Percentiles rank a stretch among this genome's conserved stretches.
Conservation (phyloP, 139 green algal species). For the Limnomonas spitsbergensis region DNA sequence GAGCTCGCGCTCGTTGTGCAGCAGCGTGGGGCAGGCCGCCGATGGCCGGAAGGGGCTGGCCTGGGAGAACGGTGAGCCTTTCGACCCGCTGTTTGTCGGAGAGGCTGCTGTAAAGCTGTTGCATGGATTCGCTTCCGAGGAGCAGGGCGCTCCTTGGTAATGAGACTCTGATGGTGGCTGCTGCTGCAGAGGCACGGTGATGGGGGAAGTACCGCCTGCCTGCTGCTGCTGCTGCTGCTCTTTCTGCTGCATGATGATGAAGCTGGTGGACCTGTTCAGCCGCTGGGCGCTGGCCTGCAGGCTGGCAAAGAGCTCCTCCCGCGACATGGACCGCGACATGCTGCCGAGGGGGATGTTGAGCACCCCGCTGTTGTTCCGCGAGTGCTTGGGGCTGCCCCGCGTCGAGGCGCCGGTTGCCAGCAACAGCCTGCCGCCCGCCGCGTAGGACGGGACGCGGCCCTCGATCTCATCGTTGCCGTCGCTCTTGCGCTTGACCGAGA, state of each 20-base stretch:
- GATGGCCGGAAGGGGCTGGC: neutral
- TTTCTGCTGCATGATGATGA: neutral
- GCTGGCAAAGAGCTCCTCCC: slow-evolving; percentile 8
- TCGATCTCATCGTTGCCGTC: neutral
- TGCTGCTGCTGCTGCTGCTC: slow-evolving; percentile 6
- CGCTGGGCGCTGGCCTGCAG: slow-evolving; percentile 6
- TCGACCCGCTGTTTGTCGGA: neutral
- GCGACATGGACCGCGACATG: neutral
- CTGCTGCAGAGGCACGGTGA: neutral
- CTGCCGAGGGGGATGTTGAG: neutral
- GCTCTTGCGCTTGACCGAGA: neutral
- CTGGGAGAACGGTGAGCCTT: neutral
- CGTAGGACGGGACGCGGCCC: neutral
- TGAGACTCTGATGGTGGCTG: neutral
- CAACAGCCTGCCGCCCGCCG: neutral
- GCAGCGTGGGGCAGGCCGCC: no score
- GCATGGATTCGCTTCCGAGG: neutral
- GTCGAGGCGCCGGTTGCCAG: neutral
- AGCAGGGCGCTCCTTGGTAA: neutral
- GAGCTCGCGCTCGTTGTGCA: neutral
- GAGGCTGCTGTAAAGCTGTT: neutral
- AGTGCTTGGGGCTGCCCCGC: neutral
- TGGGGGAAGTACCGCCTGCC: neutral
- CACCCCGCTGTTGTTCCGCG: neutral
- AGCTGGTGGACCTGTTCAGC: neutral